Evolutionary conservation across 306 rosid species (phyloP).

Genomic region (Lupinus albus): DNA sequence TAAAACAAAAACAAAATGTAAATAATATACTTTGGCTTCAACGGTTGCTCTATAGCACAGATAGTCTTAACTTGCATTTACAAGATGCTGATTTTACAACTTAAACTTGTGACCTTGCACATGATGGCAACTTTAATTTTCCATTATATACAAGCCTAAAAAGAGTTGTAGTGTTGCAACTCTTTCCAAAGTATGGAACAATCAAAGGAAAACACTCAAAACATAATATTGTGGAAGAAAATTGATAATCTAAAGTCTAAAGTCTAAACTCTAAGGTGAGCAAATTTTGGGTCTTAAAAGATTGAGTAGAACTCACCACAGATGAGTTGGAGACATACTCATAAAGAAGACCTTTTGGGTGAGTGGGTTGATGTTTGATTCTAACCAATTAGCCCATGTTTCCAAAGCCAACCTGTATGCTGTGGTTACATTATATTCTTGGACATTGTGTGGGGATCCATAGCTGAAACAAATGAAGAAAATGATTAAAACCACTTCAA

Average conservation of each 20-base stretch:
- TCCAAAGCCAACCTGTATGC: conserved; percentile 82
- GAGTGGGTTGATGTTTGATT: conserved; percentile 60
- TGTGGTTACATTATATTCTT: conserved; percentile 74
- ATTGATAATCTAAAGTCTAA: neutral
- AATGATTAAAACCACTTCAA: conserved; percentile 6
- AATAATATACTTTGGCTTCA: neutral
- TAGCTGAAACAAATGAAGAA: conserved; percentile 47
- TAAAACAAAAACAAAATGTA: neutral
- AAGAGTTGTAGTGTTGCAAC: neutral
- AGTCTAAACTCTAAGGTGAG: too few species aligned
- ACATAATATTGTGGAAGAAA: neutral
- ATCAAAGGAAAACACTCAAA: neutral
- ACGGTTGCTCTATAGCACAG: neutral
- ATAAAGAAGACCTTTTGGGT: conserved; percentile 74
- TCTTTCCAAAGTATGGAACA: neutral
- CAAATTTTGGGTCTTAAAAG: neutral
- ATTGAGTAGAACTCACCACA: conserved; percentile 59
- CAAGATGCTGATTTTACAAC: too few species aligned
- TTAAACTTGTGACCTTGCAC: too few species aligned
- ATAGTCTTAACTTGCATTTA: too few species aligned
- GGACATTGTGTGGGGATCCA: conserved; percentile 62
- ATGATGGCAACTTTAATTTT: neutral
- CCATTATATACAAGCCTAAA: neutral
- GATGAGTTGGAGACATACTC: conserved; percentile 95
- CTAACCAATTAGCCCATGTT: conserved; percentile 88